Percentiles rank a stretch among this genome's conserved stretches.
Conservation (phyloP, 768 basidiomycete genomes). For the Tulasnella sp. region DNA sequence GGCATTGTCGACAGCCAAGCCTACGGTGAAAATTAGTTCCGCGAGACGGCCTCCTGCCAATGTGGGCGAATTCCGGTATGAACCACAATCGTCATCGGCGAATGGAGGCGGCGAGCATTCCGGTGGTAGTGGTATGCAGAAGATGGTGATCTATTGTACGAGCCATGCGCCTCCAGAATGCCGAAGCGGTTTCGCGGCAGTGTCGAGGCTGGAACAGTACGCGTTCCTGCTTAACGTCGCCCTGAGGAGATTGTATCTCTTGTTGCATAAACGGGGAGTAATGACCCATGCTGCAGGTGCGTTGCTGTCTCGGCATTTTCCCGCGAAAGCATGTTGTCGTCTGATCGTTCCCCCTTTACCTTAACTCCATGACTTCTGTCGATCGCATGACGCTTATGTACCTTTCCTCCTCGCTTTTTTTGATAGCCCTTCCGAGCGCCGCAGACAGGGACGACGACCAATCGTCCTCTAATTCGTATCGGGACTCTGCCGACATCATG, state of each 20-base stretch:
- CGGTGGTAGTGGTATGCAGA: too few relatives aligned
- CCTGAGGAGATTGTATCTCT: conserved; percentile 75
- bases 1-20: background rate
- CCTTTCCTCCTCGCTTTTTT: too few relatives aligned
- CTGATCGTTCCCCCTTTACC: background rate
- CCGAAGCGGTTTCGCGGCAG: conserved; percentile 73
- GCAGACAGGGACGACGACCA: background rate
- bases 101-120: conserved; percentile 5
- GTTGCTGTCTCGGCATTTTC: conserved; percentile 16
- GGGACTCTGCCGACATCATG: conserved; percentile 84
- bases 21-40: conserved; percentile 48
- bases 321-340: background rate
- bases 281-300: conserved; percentile 73
- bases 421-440: background rate
- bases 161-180: conserved; percentile 64
- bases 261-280: conserved; percentile 80
- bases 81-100: conserved; percentile 18
- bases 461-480: conserved; percentile 52
- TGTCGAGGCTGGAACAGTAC: conserved; percentile 93
- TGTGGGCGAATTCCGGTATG: conserved; percentile 68
- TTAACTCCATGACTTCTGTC: too few relatives aligned
- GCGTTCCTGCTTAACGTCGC: conserved; percentile 95
- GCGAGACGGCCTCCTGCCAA: conserved; percentile 70
- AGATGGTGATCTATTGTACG: conserved; percentile 53
- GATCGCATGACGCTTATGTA: too few relatives aligned